These are phyloP conservation scores for Ascobolus immersus DNA, from an alignment of 495 filamentous ascomycete species.

Conservation along the genomic window DNA sequence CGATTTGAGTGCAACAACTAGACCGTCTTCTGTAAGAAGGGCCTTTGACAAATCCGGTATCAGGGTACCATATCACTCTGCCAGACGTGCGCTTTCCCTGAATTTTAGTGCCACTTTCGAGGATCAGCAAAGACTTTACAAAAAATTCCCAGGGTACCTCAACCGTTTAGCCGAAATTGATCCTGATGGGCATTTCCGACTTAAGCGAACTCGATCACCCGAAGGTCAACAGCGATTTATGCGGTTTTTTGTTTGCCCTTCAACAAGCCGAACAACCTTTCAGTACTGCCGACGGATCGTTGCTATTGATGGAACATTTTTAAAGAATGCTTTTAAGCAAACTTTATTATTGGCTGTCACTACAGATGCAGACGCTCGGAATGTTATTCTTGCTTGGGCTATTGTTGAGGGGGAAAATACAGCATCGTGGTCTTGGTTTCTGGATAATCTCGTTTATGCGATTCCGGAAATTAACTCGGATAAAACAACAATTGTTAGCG, in stretches of 20 bases:
- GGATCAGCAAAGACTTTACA: no score
- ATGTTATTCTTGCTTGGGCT: not conserved
- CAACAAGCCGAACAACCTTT: not conserved
- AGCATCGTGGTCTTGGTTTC: slow-evolving; percentile 1
- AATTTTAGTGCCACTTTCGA: no score
- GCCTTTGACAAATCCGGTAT: no score
- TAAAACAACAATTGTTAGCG: slow-evolving; percentile 1
- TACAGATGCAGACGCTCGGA: slow-evolving; percentile 1
- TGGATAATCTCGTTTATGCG: not conserved
- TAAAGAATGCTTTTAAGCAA: not conserved
- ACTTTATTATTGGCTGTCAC: not conserved
- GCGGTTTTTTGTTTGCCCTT: slow-evolving; percentile 1
- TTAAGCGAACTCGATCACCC: no score
- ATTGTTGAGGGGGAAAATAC: not conserved
- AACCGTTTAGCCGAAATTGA: no score
- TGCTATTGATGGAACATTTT: not conserved
- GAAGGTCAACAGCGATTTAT: no score
- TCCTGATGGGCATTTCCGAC: no score
- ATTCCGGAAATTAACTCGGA: not conserved
- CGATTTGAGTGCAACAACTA: no score
- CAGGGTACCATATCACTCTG: no score
- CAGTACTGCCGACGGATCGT: not conserved
- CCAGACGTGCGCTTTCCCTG: no score
- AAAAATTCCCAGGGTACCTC: no score
- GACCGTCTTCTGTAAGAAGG: no score